These are phyloP conservation scores for Panicum miliaceum DNA, from an alignment of 176 grass and related monocot genomes.

Conservation along the genomic window DNA sequence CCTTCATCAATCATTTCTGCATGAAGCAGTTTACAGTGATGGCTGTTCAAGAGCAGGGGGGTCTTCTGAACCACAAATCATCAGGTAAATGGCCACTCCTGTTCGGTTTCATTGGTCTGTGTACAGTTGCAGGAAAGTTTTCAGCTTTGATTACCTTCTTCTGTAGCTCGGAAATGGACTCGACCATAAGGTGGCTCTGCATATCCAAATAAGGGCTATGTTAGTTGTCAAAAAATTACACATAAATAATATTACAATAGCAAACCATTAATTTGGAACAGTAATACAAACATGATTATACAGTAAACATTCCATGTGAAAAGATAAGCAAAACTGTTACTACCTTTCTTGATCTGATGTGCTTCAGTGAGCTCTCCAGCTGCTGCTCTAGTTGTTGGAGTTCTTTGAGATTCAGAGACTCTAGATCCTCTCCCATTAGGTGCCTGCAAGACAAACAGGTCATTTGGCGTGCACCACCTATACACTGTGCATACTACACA, in stretches of 20 bases:
- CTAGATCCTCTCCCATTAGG: conserved; percentile 78
- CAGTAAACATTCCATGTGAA: no score
- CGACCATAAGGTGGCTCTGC: conserved; percentile 69
- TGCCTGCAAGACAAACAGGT: conserved; percentile 51
- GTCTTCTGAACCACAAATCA: background rate
- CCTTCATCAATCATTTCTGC: background rate
- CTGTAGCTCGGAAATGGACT: conserved; percentile 69
- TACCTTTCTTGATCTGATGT: conserved; percentile 83
- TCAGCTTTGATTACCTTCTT: conserved; percentile 57
- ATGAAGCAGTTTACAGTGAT: background rate
- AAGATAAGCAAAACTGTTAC: conserved; percentile 35
- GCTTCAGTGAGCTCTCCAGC: conserved; percentile 73
- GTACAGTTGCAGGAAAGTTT: background rate
- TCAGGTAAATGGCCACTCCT: background rate
- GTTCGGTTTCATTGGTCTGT: background rate
- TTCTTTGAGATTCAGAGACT: conserved; percentile 68
- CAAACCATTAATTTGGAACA: background rate
- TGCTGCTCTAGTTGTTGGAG: conserved; percentile 86
- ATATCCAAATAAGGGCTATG: background rate
- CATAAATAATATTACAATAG: background rate
- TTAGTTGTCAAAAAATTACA: background rate
- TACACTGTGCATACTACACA: background rate
- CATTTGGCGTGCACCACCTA: background rate
- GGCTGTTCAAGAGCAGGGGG: background rate
- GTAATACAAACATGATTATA: background rate